Evolutionary conservation across 169 alveolate genomes (phyloP).

Genomic region (Ophryocystis elektroscirrha): DNA sequence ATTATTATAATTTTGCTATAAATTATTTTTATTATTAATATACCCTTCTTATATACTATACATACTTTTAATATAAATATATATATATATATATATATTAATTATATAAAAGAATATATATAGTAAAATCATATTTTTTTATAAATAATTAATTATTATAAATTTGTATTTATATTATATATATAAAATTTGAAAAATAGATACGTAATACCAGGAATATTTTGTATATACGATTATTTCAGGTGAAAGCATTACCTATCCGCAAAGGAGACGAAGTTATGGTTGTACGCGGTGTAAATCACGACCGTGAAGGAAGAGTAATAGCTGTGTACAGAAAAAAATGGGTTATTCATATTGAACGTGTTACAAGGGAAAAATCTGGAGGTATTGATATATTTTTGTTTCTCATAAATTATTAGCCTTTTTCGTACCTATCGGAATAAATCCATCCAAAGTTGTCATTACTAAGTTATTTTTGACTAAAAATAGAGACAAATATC

Average conservation of each 20-base stretch:
- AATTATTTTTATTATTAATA: not conserved
- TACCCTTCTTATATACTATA: not conserved
- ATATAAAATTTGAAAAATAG: too few relatives aligned
- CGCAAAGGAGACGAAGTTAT: constrained; percentile 93
- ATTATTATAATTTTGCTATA: too few relatives aligned
- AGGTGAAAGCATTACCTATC: constrained; percentile 82
- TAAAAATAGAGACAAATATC: too few relatives aligned
- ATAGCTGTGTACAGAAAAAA: constrained; percentile 86
- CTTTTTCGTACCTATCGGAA: constrained; percentile 65
- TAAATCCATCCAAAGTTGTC: constrained; percentile 84
- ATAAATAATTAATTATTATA: not conserved
- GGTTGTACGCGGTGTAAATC: constrained; percentile 79
- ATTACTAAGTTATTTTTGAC: constrained; percentile 71
- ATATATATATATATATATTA: not conserved
- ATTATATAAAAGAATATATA: not conserved
- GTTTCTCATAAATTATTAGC: too few relatives aligned
- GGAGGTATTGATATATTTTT: too few relatives aligned
- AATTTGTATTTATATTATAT: not conserved
- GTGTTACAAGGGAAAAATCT: constrained; percentile 77
- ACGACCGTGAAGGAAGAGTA: constrained; percentile 92
- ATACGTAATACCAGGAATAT: too few relatives aligned
- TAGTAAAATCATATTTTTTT: too few relatives aligned
- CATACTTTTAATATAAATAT: not conserved
- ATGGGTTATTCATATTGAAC: constrained; percentile 81
- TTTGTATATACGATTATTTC: too few relatives aligned